Evolutionary conservation across 345 rosid genomes (phyloP).

Genomic region (Acer saccharum): DNA sequence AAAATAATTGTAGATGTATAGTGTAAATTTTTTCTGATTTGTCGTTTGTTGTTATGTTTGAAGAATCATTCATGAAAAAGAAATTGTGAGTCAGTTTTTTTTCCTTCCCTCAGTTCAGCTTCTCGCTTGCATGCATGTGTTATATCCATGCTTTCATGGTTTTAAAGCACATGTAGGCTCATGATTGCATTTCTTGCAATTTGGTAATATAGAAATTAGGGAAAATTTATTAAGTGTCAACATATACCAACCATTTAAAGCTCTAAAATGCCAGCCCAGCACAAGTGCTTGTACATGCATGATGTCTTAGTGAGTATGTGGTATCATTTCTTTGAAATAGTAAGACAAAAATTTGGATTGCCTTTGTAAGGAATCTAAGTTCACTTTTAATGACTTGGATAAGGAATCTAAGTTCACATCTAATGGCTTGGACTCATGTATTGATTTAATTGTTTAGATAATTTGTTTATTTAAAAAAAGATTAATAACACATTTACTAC

Average conservation of each 20-base stretch:
- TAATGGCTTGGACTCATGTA: not conserved
- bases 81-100: not conserved
- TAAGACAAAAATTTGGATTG: not conserved
- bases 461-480: not conserved
- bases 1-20: not conserved
- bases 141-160: not conserved
- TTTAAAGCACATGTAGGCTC: constrained; percentile 3
- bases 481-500: not conserved
- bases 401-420: not conserved
- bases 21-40: not conserved
- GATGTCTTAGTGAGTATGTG: not conserved
- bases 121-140: not conserved
- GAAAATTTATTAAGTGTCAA: no score
- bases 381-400: not conserved
- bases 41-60: not conserved
- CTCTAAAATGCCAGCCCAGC: not conserved
- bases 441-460: not conserved
- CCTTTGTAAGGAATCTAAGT: not conserved
- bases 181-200: not conserved
- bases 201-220: no score
- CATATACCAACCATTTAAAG: not conserved
- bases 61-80: not conserved
- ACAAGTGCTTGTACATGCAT: not conserved
- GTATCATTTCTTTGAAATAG: not conserved
- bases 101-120: not conserved